Percentiles rank a stretch among this genome's conserved stretches.
These are phyloP conservation scores for Paramarasmius palmivorus DNA, from an alignment of 1,284 basidiomycete genomes.

Conservation along the genomic window DNA sequence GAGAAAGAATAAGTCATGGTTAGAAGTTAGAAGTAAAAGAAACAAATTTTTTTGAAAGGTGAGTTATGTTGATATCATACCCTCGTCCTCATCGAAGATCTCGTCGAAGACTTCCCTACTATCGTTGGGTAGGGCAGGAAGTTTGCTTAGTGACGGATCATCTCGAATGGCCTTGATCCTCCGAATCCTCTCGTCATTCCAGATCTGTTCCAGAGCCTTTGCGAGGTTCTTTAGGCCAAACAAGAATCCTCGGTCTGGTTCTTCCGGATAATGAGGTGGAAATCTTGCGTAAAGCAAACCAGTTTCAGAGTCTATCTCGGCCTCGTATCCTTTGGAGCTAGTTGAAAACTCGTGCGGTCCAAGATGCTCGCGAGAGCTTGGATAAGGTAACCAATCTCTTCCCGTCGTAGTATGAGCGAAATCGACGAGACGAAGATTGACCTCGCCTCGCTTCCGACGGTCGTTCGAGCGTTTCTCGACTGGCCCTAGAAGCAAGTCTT, in stretches of 20 bases:
- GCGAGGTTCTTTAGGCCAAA: slow-evolving; percentile 87
- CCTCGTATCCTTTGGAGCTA: slow-evolving; percentile 77
- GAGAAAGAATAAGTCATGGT: background rate
- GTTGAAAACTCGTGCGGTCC: slow-evolving; percentile 45
- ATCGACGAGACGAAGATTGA: slow-evolving; percentile 96
- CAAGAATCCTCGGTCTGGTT: slow-evolving; percentile 93
- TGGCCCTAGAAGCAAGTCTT: slow-evolving; percentile 69
- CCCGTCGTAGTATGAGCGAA: slow-evolving; percentile 99
- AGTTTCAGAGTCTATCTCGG: slow-evolving; percentile 76
- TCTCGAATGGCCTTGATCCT: slow-evolving; percentile 67
- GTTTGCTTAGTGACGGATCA: slow-evolving; percentile 50
- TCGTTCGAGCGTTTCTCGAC: slow-evolving; percentile 58
- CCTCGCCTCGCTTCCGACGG: slow-evolving; percentile 81
- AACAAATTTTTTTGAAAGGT: background rate
- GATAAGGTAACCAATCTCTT: slow-evolving; percentile 80
- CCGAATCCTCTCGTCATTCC: slow-evolving; percentile 78
- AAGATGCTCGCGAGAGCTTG: slow-evolving; percentile 39
- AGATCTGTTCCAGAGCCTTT: slow-evolving; percentile 75
- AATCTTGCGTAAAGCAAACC: slow-evolving; percentile 86
- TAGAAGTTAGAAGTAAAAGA: background rate
- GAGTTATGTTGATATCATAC: slow-evolving; percentile 71
- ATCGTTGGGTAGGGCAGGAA: slow-evolving; percentile 63
- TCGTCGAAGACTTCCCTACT: slow-evolving; percentile 78
- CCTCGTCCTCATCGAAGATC: slow-evolving; percentile 66
- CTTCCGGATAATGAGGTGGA: slow-evolving; percentile 86